phyloP scores from a whole-genome alignment of 257 asterid genomes.

The Ilex aquifolium region DNA sequence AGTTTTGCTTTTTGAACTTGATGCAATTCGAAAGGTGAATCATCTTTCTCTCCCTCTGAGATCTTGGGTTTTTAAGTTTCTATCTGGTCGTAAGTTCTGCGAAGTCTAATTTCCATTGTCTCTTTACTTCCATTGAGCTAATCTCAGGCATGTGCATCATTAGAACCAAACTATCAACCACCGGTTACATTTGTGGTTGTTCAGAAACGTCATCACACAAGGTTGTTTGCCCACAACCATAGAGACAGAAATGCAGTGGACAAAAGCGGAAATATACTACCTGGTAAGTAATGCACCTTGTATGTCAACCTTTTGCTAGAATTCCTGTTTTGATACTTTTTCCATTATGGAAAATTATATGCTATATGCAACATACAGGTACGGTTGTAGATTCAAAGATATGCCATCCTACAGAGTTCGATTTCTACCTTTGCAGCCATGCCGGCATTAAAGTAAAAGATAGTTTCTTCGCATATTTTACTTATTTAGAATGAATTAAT shows the following conservation, averaged over 20 bases:
- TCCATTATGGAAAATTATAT: too few relatives aligned
- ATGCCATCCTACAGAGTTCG: neutral
- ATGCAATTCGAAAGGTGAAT: conserved; percentile 1
- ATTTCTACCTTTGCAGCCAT: conserved; percentile 5
- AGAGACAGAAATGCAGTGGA: neutral
- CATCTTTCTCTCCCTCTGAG: neutral
- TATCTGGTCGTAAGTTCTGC: too few relatives aligned
- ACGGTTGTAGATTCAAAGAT: conserved; percentile 1
- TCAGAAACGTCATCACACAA: conserved; percentile 1
- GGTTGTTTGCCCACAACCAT: conserved; percentile 1
- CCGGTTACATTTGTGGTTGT: neutral
- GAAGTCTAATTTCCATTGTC: too few relatives aligned
- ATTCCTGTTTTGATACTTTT: too few relatives aligned
- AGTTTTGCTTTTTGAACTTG: conserved; percentile 1
- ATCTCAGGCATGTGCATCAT: conserved; percentile 1
- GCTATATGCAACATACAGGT: neutral
- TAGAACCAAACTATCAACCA: neutral
- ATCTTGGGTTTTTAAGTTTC: too few relatives aligned
- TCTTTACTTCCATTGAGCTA: too few relatives aligned
- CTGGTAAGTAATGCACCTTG: neutral
- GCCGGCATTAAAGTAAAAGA: conserved; percentile 9
- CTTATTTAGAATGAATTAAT: too few relatives aligned
- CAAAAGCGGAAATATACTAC: neutral
- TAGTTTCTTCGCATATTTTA: too few relatives aligned
- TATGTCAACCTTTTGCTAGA: too few relatives aligned